Evolutionary conservation across 208 protist genomes (phyloP), one percentile per base, ranked within the genome.

Genomic region (Acanthamoeba lugdunensis): DNA sequence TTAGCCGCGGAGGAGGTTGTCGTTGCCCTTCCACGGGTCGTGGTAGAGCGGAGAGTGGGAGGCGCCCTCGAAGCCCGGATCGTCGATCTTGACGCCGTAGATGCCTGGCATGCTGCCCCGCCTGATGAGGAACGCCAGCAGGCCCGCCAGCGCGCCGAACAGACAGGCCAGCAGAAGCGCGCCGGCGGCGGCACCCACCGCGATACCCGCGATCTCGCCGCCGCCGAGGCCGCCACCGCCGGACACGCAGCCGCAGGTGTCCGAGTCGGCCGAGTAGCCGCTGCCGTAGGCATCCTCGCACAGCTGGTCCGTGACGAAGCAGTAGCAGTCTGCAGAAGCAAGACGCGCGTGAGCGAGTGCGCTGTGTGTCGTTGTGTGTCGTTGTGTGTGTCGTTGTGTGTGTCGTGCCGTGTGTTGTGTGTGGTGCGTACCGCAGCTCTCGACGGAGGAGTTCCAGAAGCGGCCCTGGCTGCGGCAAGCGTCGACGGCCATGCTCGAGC

Each of bases 21-120:
- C 81, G 48, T 88, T 88, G 45, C 52, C 52, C 54, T 88, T 88
- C 81, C 81, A 88, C 28, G 81, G 81, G 81, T 88, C 81, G 81
- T 88, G 45, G 23, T 88, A 88, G 48, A 88, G 81, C 54, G 81
- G 81, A 16, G 81, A 88, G 81, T 67, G 54, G 48, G 45, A 25
- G 28, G 81, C 81, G 52, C 54, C 52, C 45, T 88, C 54, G 33
- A 88, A 67, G 45, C 54, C 54, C 6, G 81, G 54, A 3, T 88
- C 54, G 54, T 88, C 81, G 28, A 88, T 88, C 81, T 88, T 88
- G 45, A 88, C 81, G 25, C 81, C 81, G 25, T 88, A 88, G 48
- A 88, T 88, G 45, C 81, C 81, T 9, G 81, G 45, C 28, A 88
- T 88, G 52, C 45, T 33, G 45, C 81, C 81, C 37, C 81, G 45